These are phyloP conservation scores for Hypoxylon cercidicola DNA, from an alignment of 495 filamentous ascomycete species.

Conservation along the genomic window DNA sequence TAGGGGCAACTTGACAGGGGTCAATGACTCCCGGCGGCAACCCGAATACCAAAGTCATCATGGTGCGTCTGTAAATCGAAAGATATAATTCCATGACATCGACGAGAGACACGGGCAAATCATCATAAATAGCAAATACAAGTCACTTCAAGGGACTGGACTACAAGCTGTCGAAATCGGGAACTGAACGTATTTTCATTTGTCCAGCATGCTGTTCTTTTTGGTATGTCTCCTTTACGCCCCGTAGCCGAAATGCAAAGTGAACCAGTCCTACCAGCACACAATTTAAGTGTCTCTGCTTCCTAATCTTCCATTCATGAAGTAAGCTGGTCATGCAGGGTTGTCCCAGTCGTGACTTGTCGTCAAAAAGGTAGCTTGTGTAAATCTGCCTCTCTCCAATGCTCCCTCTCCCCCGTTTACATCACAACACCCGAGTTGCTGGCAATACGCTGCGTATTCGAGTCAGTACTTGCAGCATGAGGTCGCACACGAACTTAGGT, in stretches of 20 bases:
- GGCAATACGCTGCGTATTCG: slow-evolving; percentile 83
- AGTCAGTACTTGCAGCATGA: not conserved
- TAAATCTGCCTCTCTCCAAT: slow-evolving; percentile 40
- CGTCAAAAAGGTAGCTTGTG: slow-evolving; percentile 40
- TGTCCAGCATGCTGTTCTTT: slow-evolving; percentile 49
- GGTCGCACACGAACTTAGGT: not conserved
- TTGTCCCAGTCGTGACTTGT: slow-evolving; percentile 28
- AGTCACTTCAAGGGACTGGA: slow-evolving; percentile 8
- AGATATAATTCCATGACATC: too few species aligned
- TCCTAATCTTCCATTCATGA: slow-evolving; percentile 17
- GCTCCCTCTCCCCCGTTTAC: slow-evolving; percentile 67
- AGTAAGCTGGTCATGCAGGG: slow-evolving; percentile 1
- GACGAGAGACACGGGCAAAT: not conserved
- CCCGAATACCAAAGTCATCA: too few species aligned
- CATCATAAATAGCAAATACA: not conserved
- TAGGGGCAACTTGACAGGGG: too few species aligned
- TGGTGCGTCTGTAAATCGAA: too few species aligned
- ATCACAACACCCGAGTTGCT: slow-evolving; percentile 99
- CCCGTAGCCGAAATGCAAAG: slow-evolving; percentile 55
- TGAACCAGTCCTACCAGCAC: slow-evolving; percentile 46
- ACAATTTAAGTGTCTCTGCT: slow-evolving; percentile 30
- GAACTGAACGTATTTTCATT: slow-evolving; percentile 46
- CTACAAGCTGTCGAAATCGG: slow-evolving; percentile 3
- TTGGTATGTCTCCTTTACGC: slow-evolving; percentile 52
- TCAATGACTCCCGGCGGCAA: too few species aligned